Percentiles rank a stretch among this genome's conserved stretches.
Conservation (phyloP, 2,329 filamentous ascomycete species). For the Ophiocordyceps camponoti-saundersi region DNA sequence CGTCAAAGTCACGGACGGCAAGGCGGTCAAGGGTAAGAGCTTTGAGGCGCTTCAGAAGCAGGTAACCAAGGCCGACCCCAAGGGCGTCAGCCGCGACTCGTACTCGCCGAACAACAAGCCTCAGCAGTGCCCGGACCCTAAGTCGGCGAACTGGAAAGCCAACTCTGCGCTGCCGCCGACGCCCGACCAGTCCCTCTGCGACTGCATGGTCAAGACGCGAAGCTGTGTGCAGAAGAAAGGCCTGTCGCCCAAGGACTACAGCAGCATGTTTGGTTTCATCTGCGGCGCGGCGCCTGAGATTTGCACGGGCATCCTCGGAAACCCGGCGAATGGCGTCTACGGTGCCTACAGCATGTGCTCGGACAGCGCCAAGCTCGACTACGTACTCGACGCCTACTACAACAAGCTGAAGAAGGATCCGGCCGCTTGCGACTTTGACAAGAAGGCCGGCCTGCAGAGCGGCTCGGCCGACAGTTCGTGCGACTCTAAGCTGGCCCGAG, state of each 20-base stretch:
- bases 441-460: slow-evolving; percentile 39
- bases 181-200: slow-evolving; percentile 64
- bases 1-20: slow-evolving; percentile 38
- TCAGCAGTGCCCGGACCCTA: slow-evolving; percentile 54
- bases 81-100: slow-evolving; percentile 42
- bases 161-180: slow-evolving; percentile 58
- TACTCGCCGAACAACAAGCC: slow-evolving; percentile 65
- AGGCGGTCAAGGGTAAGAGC: slow-evolving; percentile 52
- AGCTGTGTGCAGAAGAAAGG: slow-evolving; percentile 48
- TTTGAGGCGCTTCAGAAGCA: slow-evolving; percentile 56
- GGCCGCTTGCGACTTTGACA: slow-evolving; percentile 53
- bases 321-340: slow-evolving; percentile 33
- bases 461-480: slow-evolving; percentile 34
- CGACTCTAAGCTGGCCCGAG: slow-evolving; percentile 39
- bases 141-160: slow-evolving; percentile 41
- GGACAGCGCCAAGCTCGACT: slow-evolving; percentile 52
- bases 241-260: slow-evolving; percentile 41
- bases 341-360: slow-evolving; percentile 68
- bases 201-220: slow-evolving; percentile 68
- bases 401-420: slow-evolving; percentile 27
- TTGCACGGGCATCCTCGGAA: slow-evolving; percentile 46
- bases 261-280: slow-evolving; percentile 57
- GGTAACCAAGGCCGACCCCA: slow-evolving; percentile 50
- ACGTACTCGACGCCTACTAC: slow-evolving; percentile 61
- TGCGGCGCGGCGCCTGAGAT: slow-evolving; percentile 40